Evolutionary conservation across 139 green algal species (phyloP), one percentile per base, ranked within the genome.

Genomic region (Zygnema circumcarinatum): DNA sequence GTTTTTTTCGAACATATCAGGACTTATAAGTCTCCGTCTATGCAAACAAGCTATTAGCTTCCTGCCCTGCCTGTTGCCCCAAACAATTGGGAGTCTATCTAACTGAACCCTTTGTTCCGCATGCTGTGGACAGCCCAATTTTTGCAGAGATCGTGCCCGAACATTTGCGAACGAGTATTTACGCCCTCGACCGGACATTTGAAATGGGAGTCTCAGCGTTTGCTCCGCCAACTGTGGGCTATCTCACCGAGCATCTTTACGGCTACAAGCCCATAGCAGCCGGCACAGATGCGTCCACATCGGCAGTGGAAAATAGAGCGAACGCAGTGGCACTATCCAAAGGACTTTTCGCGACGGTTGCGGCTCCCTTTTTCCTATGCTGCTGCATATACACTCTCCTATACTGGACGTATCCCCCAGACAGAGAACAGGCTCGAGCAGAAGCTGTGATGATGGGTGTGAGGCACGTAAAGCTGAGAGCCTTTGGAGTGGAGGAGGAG

Each of bases 61-160:
- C n/a, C n/a, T n/a, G n/a, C n/a, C n/a, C n/a, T n/a, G n/a, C n/a
- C n/a, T n/a, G n/a, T n/a, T n/a, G n/a, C n/a, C n/a, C n/a, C n/a
- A n/a, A n/a, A n/a, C n/a, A n/a, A n/a, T n/a, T n/a, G n/a, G n/a
- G n/a, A n/a, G n/a, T n/a, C n/a, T n/a, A n/a, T n/a, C n/a, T n/a
- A n/a, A n/a, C n/a, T n/a, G n/a, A n/a, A n/a, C n/a, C n/a, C n/a
- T n/a, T n/a, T n/a, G n/a, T n/a, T n/a, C n/a, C n/a, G n/a, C n/a
- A n/a, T n/a, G n/a, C n/a, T n/a, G n/a, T n/a, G n/a, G n/a, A 41
- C 91, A 93, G 78, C 29, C 94, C 95, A 21, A 95, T 98, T 47
- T 97, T 98, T 79, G 92, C 95, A 1, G 95, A 98, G 69, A 92
- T 97, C 33, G 95, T 98, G 35, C 94, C 95, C 7, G 93, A 95